phyloP scores from a whole-genome alignment of 2,329 filamentous ascomycete species.

The Colletotrichum falcatum region DNA sequence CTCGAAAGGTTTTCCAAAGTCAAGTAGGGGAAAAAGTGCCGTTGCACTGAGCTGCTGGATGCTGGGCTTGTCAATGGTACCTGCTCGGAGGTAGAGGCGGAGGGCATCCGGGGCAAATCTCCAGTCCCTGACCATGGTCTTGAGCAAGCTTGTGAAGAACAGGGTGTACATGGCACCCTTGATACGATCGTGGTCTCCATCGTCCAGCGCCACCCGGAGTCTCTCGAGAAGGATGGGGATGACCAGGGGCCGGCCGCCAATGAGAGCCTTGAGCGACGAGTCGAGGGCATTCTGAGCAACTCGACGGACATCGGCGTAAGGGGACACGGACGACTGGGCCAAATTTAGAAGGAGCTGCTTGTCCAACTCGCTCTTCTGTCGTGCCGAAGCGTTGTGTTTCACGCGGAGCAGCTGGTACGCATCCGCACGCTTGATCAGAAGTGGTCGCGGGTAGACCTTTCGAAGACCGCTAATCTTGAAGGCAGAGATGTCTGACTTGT shows the following conservation, averaged over 20 bases:
- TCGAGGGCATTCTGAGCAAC: conserved; percentile 93
- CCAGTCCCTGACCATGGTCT: conserved; percentile 93
- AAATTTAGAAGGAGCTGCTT: conserved; percentile 87
- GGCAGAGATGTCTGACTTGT: conserved; percentile 87
- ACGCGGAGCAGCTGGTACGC: conserved; percentile 95
- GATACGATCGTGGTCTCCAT: conserved; percentile 88
- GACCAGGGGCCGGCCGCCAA: conserved; percentile 88
- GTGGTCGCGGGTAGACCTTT: conserved; percentile 90
- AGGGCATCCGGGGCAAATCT: conserved; percentile 92
- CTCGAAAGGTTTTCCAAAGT: conserved; percentile 91
- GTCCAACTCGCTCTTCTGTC: conserved; percentile 91
- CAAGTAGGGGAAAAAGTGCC: conserved; percentile 86
- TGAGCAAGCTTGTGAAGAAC: conserved; percentile 87
- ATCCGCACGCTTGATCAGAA: conserved; percentile 93
- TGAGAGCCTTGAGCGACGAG: conserved; percentile 90
- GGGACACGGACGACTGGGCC: conserved; percentile 87
- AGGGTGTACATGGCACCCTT: conserved; percentile 95
- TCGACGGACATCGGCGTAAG: conserved; percentile 95
- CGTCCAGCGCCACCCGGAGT: conserved; percentile 81
- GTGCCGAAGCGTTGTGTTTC: conserved; percentile 90
- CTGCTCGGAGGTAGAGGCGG: conserved; percentile 89
- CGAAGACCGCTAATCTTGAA: conserved; percentile 95
- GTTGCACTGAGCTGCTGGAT: conserved; percentile 89
- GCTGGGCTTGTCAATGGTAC: conserved; percentile 90
- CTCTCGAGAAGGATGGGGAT: conserved; percentile 88